Evolutionary conservation across 2,329 filamentous ascomycete genomes (phyloP).

Genomic region (Cordyceps sp.): DNA sequence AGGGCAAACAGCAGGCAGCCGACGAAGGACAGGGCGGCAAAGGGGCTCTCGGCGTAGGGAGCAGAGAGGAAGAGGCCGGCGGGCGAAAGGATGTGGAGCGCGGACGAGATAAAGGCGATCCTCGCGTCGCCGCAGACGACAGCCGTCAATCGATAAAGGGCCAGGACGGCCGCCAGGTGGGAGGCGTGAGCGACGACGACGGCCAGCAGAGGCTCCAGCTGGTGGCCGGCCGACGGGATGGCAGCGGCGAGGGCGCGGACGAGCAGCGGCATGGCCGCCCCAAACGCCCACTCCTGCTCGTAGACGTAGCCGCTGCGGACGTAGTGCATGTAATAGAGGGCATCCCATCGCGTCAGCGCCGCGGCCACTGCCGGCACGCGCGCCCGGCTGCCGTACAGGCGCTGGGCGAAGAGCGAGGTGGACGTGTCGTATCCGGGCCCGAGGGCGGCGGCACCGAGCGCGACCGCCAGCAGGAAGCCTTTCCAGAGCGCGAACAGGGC

Average conservation of each 20-base stretch:
- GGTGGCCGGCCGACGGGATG: conserved; percentile 7
- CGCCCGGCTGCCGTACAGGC: conserved; percentile 14
- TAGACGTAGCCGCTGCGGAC: conserved; percentile 49
- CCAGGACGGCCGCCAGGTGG: conserved; percentile 60
- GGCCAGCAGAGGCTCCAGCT: conserved; percentile 33
- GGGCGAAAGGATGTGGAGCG: conserved; percentile 69
- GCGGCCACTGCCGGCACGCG: conserved; percentile 28
- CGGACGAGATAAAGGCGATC: conserved; percentile 52
- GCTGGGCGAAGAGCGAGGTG: conserved; percentile 29
- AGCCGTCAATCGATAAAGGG: conserved; percentile 50
- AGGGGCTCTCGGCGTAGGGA: conserved; percentile 68
- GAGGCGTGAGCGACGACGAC: conserved; percentile 53
- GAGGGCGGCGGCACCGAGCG: conserved; percentile 28
- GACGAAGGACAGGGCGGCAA: conserved; percentile 58
- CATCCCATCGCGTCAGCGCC: conserved; percentile 64
- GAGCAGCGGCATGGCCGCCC: conserved; percentile 26
- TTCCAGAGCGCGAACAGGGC: conserved; percentile 50
- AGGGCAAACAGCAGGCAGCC: conserved; percentile 56
- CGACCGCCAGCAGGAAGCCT: conserved; percentile 43
- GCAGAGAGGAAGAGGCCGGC: conserved; percentile 81
- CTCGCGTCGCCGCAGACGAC: conserved; percentile 32
- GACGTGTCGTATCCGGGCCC: conserved; percentile 68
- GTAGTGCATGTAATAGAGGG: conserved; percentile 54
- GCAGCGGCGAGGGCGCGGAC: conserved; percentile 19
- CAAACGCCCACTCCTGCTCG: conserved; percentile 82